These are phyloP conservation scores for Actinomucor elegans DNA, from an alignment of 371 early-diverging fungal genomes.

Conservation along the genomic window DNA sequence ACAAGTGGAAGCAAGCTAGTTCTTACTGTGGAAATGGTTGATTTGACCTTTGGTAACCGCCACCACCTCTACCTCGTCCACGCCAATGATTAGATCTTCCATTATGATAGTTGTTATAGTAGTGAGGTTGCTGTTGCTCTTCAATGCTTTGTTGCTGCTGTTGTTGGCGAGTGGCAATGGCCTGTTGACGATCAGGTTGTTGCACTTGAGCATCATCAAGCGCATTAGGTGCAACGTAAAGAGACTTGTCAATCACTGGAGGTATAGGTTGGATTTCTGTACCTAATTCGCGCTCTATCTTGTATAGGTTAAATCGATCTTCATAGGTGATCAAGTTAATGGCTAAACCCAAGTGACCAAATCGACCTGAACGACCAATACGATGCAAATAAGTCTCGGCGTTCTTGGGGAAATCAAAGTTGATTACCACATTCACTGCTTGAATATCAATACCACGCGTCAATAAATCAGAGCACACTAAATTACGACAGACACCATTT, in stretches of 20 bases:
- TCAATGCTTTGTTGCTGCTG: slow-evolving; percentile 45
- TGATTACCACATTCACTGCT: slow-evolving; percentile 99
- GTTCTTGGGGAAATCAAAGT: slow-evolving; percentile 99
- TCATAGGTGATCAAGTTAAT: slow-evolving; percentile 98
- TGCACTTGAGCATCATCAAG: slow-evolving; percentile 54
- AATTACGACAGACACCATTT: slow-evolving; percentile 92
- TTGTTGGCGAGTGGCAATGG: slow-evolving; percentile 48
- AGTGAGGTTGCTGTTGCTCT: slow-evolving; percentile 37
- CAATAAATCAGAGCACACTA: slow-evolving; percentile 95
- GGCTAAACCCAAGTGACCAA: slow-evolving; percentile 96
- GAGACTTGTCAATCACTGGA: slow-evolving; percentile 87
- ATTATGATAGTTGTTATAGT: slow-evolving; percentile 18
- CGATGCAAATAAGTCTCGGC: slow-evolving; percentile 99
- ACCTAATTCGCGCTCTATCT: slow-evolving; percentile 96
- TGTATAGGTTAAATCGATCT: slow-evolving; percentile 93
- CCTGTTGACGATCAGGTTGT: slow-evolving; percentile 45
- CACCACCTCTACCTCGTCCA: background rate
- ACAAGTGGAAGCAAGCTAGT: background rate
- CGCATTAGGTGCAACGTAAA: slow-evolving; percentile 81
- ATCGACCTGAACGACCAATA: slow-evolving; percentile 97
- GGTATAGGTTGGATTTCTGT: slow-evolving; percentile 97
- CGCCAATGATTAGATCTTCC: slow-evolving; percentile 1
- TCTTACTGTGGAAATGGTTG: background rate
- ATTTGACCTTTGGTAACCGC: background rate
- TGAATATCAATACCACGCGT: slow-evolving; percentile 99